Evolutionary conservation across 768 basidiomycete genomes (phyloP), one percentile per base, ranked within the genome.

Genomic region (Lyophyllum shimeji): DNA sequence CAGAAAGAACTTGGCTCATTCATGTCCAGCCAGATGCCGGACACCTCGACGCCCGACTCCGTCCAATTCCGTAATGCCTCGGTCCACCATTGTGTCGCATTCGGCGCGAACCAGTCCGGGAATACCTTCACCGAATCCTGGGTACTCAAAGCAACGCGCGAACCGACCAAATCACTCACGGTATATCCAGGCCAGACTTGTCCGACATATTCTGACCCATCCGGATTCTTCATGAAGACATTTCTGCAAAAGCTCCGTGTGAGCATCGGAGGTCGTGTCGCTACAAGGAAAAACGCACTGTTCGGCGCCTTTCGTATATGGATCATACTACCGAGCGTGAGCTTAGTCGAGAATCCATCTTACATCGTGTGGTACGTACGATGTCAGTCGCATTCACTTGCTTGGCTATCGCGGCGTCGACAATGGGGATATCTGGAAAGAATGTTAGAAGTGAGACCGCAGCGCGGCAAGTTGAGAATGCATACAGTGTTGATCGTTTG

Each of bases 141-240:
- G 17, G 7, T 33, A 18, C 18, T 20, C 8, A 11, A 3, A 18
- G 31, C 13, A 50, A 44, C 13, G 18, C 4, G 37, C 5, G 50
- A 34, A 40, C 18, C 34, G 17, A 33, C 3, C 3, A n/a, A 46
- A 40, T 15, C 18, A 64, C 76, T 17, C 33, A 84, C 87, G 7
- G 86, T 85, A 68, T 82, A 86, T 21, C 89, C 87, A 15, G 89
- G 88, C 89, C 87, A 91, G 8, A 90, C 89, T 64, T 85, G 78
- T 11, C 90, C 90, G 1, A 89, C 65, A 67, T 87, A 91, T 62
- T 85, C 79, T 34, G 84, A 79, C 0, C 84, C 85, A 62, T 92
- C 85, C 0, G 85, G 85, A 66, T 92, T 90, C 61, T 83, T 89
- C 49, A 93, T 80, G 68, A 85, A 92, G 0, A 84, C 79, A 46